These are phyloP conservation scores for Populus tomentosa DNA, from an alignment of 441 rosid genomes.

Conservation along the genomic window DNA sequence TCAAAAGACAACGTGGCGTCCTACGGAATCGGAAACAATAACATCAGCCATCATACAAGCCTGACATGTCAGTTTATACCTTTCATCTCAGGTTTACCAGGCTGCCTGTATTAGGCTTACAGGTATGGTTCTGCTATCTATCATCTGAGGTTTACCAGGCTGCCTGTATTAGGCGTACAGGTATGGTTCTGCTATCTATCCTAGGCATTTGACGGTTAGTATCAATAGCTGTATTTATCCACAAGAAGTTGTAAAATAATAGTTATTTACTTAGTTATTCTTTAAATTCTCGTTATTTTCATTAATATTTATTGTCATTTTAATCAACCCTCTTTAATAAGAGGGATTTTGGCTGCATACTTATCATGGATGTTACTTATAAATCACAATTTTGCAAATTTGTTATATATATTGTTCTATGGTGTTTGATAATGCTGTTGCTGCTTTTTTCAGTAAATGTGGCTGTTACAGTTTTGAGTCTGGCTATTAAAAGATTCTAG, in stretches of 20 bases:
- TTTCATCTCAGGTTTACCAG: neutral
- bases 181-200: neutral
- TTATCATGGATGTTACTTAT: too few species aligned
- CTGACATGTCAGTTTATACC: neutral
- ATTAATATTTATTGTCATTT: too few species aligned
- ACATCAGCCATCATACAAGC: slow-evolving; percentile 49
- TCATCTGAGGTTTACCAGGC: neutral
- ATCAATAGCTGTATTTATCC: neutral
- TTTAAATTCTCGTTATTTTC: too few species aligned
- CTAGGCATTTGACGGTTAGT: neutral
- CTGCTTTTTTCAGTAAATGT: too few species aligned
- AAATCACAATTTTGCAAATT: too few species aligned
- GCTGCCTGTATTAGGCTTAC: neutral
- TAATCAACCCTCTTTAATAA: too few species aligned
- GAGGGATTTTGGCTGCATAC: too few species aligned
- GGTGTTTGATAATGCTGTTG: too few species aligned
- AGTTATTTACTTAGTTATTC: neutral
- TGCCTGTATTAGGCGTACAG: neutral
- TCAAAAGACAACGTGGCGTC: slow-evolving; percentile 80
- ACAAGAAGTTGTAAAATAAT: neutral
- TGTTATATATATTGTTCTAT: too few species aligned
- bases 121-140: neutral
- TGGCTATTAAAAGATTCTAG: too few species aligned
- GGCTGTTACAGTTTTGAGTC: too few species aligned
- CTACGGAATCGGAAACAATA: slow-evolving; percentile 51